phyloP scores from a whole-genome alignment of 805 yeast species.

The Teunomyces atbi region DNA sequence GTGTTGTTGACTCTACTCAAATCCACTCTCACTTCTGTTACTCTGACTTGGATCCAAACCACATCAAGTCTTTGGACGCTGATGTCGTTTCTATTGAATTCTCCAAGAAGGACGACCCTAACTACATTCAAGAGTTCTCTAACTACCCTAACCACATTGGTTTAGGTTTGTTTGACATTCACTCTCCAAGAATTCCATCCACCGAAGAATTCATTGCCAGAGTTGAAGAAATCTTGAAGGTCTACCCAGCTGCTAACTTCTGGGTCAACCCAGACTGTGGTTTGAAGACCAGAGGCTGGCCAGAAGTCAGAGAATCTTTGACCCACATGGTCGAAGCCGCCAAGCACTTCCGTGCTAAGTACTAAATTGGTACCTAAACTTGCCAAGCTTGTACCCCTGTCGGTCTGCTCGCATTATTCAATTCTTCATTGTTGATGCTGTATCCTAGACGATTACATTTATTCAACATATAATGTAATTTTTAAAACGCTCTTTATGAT shows the following conservation, averaged over 20 bases:
- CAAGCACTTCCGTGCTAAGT: slow-evolving; percentile 69
- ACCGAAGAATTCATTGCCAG: slow-evolving; percentile 93
- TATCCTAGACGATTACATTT: slow-evolving; percentile 38
- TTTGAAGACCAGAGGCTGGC: slow-evolving; percentile 99
- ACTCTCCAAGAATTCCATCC: slow-evolving; percentile 99
- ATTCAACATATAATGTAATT: slow-evolving; percentile 50
- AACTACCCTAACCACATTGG: slow-evolving; percentile 99
- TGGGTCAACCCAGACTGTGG: slow-evolving; percentile 99
- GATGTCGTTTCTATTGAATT: slow-evolving; percentile 99
- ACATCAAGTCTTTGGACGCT: slow-evolving; percentile 98
- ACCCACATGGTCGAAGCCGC: slow-evolving; percentile 99
- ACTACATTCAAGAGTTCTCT: slow-evolving; percentile 95
- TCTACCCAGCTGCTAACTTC: slow-evolving; percentile 96
- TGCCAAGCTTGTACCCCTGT: slow-evolving; percentile 2
- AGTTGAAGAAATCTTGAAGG: slow-evolving; percentile 91
- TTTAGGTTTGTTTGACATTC: slow-evolving; percentile 97
- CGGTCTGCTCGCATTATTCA: slow-evolving; percentile 35
- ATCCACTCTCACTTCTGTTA: slow-evolving; percentile 99
- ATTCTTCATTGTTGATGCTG: slow-evolving; percentile 41
- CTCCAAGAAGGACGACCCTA: slow-evolving; percentile 99
- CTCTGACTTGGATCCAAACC: slow-evolving; percentile 99
- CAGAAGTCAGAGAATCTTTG: slow-evolving; percentile 90
- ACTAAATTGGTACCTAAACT: slow-evolving; percentile 20
- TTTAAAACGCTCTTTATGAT: slow-evolving; percentile 7
- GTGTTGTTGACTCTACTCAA: slow-evolving; percentile 92